These are phyloP conservation scores for Diaporthe amygdali DNA, from an alignment of 2,329 filamentous ascomycete genomes.

Conservation along the genomic window DNA sequence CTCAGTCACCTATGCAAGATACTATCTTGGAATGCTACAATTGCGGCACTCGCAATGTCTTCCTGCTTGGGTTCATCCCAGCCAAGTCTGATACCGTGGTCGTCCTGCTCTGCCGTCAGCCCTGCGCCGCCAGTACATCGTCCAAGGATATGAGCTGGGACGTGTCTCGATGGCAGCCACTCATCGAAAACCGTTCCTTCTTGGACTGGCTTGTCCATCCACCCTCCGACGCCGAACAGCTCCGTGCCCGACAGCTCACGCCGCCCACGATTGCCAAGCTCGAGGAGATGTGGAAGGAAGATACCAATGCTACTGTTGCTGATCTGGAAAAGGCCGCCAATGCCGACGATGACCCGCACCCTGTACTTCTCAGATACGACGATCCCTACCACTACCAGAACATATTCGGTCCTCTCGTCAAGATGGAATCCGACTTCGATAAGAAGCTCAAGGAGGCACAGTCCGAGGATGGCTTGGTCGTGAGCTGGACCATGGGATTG, in stretches of 20 bases:
- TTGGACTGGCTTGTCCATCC: constrained; percentile 89
- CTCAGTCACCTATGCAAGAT: constrained; percentile 89
- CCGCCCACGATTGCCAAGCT: constrained; percentile 95
- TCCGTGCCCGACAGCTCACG: constrained; percentile 90
- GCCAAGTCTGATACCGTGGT: constrained; percentile 99
- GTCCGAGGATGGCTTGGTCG: constrained; percentile 91
- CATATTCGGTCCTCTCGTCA: constrained; percentile 95
- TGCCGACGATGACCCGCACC: constrained; percentile 93
- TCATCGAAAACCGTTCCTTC: constrained; percentile 97
- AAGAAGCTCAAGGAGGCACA: constrained; percentile 98
- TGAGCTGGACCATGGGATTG: constrained; percentile 92
- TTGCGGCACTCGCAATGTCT: constrained; percentile 99
- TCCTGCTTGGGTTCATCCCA: constrained; percentile 95
- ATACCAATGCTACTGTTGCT: constrained; percentile 83
- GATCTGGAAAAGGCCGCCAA: constrained; percentile 91
- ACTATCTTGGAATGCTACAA: constrained; percentile 99
- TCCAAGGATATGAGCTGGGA: constrained; percentile 99
- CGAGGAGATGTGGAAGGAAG: constrained; percentile 99
- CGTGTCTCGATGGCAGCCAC: constrained; percentile 93
- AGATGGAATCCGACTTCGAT: constrained; percentile 99
- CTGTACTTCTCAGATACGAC: constrained; percentile 91
- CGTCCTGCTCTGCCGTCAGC: constrained; percentile 93
- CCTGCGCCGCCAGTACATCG: constrained; percentile 91
- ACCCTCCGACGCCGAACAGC: constrained; percentile 92
- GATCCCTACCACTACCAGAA: constrained; percentile 99